These are phyloP conservation scores for Citrus unshiu DNA, from an alignment of 345 rosid genomes.

Conservation along the genomic window DNA sequence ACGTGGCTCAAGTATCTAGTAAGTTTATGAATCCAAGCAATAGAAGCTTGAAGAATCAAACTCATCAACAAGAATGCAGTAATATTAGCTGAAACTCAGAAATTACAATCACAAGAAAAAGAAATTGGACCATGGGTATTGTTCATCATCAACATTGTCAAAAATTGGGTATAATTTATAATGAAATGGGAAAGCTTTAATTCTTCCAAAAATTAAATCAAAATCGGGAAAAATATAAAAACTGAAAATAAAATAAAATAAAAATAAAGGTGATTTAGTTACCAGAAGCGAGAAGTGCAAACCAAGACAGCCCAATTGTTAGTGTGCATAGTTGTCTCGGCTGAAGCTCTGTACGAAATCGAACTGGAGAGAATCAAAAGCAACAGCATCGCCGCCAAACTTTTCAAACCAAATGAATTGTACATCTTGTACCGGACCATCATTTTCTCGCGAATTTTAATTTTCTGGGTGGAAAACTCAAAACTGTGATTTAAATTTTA, in stretches of 20 bases:
- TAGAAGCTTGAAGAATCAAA: too few species aligned
- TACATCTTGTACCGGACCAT: slow-evolving; percentile 10
- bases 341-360: slow-evolving; percentile 31
- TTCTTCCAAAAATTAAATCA: neutral
- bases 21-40: too few species aligned
- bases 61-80: too few species aligned
- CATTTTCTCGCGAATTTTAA: too few species aligned
- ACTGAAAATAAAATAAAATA: neutral
- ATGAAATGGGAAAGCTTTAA: neutral
- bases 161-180: neutral
- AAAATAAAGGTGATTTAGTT: neutral
- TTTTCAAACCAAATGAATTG: neutral
- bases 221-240: slow-evolving; percentile 1
- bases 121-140: neutral
- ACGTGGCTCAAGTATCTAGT: too few species aligned
- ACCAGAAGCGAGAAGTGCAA: slow-evolving; percentile 99
- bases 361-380: slow-evolving; percentile 30
- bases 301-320: slow-evolving; percentile 99
- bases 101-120: too few species aligned
- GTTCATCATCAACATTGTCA: neutral
- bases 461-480: neutral
- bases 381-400: slow-evolving; percentile 2
- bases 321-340: slow-evolving; percentile 74
- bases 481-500: neutral
- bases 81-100: too few species aligned